Evolutionary conservation across 805 yeast species (phyloP).

Genomic region (Saturnispora sekii): DNA sequence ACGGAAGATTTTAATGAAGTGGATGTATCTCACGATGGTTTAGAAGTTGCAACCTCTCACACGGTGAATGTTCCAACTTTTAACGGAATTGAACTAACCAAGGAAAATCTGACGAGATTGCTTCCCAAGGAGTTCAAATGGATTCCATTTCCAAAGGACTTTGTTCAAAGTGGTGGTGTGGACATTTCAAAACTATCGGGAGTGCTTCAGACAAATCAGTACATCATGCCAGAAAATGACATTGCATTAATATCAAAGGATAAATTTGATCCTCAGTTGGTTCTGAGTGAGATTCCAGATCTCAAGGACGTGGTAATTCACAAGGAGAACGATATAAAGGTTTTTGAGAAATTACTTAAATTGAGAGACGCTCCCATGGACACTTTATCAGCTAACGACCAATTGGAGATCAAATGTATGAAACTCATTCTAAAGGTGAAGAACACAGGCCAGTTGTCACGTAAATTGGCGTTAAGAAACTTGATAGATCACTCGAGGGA

Average conservation of each 20-base stretch:
- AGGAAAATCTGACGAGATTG: slow-evolving; percentile 36
- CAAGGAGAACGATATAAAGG: slow-evolving; percentile 60
- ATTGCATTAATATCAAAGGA: slow-evolving; percentile 20
- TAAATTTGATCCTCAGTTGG: slow-evolving; percentile 28
- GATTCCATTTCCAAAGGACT: slow-evolving; percentile 36
- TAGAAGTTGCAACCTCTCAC: neutral
- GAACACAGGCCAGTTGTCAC: slow-evolving; percentile 60
- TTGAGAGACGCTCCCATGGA: slow-evolving; percentile 23
- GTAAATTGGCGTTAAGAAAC: slow-evolving; percentile 62
- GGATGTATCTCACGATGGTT: neutral
- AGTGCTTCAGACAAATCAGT: slow-evolving; percentile 26
- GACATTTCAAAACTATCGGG: slow-evolving; percentile 22
- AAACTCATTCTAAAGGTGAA: slow-evolving; percentile 58
- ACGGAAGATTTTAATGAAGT: slow-evolving; percentile 4
- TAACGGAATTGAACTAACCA: slow-evolving; percentile 32
- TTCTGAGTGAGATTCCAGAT: slow-evolving; percentile 49
- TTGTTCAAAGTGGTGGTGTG: slow-evolving; percentile 30
- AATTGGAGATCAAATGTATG: slow-evolving; percentile 51
- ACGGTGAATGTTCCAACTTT: slow-evolving; percentile 20
- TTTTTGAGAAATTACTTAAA: slow-evolving; percentile 51
- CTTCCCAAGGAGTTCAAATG: slow-evolving; percentile 44
- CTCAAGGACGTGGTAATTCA: slow-evolving; percentile 57
- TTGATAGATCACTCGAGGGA: slow-evolving; percentile 52
- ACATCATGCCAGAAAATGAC: slow-evolving; percentile 44
- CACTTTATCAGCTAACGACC: slow-evolving; percentile 39